Evolutionary conservation across 73 alveolate genomes (phyloP).

Genomic region (Tetrahymena borealis): DNA sequence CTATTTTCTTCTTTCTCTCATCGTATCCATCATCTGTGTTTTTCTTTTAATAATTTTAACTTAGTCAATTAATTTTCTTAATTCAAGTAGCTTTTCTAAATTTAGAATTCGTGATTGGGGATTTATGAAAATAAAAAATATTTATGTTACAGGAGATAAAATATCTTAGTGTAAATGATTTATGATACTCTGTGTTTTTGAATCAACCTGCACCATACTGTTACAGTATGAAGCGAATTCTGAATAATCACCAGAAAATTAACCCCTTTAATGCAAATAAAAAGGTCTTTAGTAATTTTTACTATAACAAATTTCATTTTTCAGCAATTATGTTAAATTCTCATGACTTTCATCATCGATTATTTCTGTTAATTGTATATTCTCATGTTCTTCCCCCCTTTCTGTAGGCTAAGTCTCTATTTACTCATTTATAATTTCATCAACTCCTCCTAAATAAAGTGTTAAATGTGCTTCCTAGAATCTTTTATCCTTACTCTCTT

Average conservation of each 20-base stretch:
- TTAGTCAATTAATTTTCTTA: too few species aligned
- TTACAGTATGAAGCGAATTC: neutral
- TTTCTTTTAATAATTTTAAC: neutral
- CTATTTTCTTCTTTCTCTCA: neutral
- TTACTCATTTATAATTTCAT: neutral
- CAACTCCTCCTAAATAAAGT: neutral
- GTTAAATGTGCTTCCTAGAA: neutral
- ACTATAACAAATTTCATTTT: neutral
- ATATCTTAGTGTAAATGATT: neutral
- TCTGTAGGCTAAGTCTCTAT: neutral
- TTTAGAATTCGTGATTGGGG: too few species aligned
- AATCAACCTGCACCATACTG: neutral
- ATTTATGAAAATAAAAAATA: too few species aligned
- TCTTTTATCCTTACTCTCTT: neutral
- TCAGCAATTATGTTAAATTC: neutral
- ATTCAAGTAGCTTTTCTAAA: too few species aligned
- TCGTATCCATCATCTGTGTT: neutral
- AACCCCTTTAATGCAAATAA: neutral
- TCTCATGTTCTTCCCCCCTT: neutral
- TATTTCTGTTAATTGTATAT: neutral
- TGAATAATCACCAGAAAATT: neutral
- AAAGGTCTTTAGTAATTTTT: neutral
- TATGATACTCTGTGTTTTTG: neutral
- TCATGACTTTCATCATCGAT: neutral
- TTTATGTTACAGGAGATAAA: neutral